phyloP scores from a whole-genome alignment of 129 eudicot genomes.

The Artemisia annua region DNA sequence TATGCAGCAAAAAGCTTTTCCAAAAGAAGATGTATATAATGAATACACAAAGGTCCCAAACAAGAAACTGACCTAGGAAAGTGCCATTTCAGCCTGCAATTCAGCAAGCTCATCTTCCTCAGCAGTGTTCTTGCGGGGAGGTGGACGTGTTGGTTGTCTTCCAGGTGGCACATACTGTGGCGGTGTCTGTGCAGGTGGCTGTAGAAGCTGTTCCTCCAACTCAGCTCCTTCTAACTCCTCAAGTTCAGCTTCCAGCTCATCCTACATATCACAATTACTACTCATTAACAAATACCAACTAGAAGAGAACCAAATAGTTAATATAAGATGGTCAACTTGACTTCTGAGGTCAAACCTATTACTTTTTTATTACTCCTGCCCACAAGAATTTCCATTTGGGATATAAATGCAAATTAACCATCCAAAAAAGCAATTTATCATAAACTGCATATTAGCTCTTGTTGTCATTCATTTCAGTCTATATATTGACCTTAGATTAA shows the following conservation, averaged over 20 bases:
- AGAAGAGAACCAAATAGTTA: not conserved
- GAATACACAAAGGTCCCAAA: not conserved
- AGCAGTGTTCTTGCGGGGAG: conserved; percentile 39
- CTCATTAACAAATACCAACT: conserved; percentile 2
- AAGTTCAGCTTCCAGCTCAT: conserved; percentile 63
- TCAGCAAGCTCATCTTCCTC: conserved; percentile 65
- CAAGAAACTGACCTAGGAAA: conserved; percentile 25
- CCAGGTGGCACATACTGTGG: conserved; percentile 39
- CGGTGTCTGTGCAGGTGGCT: conserved; percentile 48
- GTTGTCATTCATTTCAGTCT: too few relatives aligned
- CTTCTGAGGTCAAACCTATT: not conserved
- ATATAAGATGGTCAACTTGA: not conserved
- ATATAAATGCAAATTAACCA: too few relatives aligned
- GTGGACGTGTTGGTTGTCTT: conserved; percentile 44
- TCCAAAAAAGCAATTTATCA: too few relatives aligned
- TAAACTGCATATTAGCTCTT: too few relatives aligned
- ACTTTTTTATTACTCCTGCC: too few relatives aligned
- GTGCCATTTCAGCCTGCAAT: conserved; percentile 65
- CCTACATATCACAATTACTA: conserved; percentile 29
- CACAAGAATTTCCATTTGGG: too few relatives aligned
- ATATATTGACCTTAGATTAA: not conserved
- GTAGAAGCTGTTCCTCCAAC: conserved; percentile 56
- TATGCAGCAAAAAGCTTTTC: not conserved
- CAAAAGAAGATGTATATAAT: not conserved
- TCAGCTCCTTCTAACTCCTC: conserved; percentile 61